These are phyloP conservation scores for Aspergillus uvarum DNA, from an alignment of 2,329 filamentous ascomycete species.

Conservation along the genomic window DNA sequence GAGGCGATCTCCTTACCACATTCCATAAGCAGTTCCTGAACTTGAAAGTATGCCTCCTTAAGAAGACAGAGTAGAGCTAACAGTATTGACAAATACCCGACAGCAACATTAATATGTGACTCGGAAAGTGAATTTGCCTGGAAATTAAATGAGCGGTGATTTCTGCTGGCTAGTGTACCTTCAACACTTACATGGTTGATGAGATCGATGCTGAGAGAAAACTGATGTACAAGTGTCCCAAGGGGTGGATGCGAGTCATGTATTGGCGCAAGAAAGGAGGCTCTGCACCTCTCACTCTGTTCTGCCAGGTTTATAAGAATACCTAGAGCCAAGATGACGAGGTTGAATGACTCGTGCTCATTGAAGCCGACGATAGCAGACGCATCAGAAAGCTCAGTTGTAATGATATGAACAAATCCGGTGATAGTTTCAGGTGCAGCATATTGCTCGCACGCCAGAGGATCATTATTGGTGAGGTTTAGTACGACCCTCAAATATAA, in stretches of 20 bases:
- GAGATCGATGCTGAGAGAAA: constrained; percentile 65
- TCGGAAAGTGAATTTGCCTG: constrained; percentile 62
- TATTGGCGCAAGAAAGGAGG: constrained; percentile 46
- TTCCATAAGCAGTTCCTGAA: constrained; percentile 41
- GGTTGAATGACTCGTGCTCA: constrained; percentile 63
- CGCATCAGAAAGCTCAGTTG: constrained; percentile 33
- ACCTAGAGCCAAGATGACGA: constrained; percentile 74
- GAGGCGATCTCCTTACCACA: constrained; percentile 49
- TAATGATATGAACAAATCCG: constrained; percentile 38
- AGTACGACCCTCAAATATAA: constrained; percentile 69
- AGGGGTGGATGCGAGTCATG: constrained; percentile 49
- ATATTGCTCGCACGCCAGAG: constrained; percentile 67
- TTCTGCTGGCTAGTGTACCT: constrained; percentile 11
- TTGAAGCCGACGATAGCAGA: constrained; percentile 32
- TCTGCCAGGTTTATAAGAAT: constrained; percentile 87
- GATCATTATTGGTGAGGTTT: constrained; percentile 82
- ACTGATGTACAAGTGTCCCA: constrained; percentile 62
- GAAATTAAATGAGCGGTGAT: constrained; percentile 14
- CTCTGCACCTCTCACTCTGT: constrained; percentile 64
- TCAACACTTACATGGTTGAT: constrained; percentile 63
- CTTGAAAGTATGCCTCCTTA: constrained; percentile 41
- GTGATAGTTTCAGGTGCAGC: constrained; percentile 45
- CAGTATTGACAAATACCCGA: constrained; percentile 82
- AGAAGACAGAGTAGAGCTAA: constrained; percentile 76
- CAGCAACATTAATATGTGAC: constrained; percentile 74